Percentiles rank a stretch among this genome's conserved stretches.
These are phyloP conservation scores for Collybia sordida DNA, from an alignment of 768 basidiomycete species.

Conservation along the genomic window DNA sequence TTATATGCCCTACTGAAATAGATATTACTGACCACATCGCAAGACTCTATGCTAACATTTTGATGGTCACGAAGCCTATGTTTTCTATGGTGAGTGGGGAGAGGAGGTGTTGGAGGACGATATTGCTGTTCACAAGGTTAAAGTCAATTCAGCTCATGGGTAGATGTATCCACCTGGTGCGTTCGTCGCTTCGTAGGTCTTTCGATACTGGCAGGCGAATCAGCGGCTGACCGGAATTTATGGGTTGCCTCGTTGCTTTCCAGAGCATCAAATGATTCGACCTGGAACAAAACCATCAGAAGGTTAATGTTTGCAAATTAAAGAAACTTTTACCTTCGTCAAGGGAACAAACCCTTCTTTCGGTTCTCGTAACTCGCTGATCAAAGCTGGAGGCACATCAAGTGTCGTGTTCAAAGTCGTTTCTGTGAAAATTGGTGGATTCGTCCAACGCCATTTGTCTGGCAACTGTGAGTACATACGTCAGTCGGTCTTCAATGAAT, in stretches of 20 bases:
- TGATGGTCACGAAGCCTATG: conserved; percentile 23
- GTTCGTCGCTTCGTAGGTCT: conserved; percentile 18
- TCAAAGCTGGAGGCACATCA: conserved; percentile 1
- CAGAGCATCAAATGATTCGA: too few species aligned
- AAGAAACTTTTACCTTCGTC: not conserved
- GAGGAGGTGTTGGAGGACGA: conserved; percentile 60
- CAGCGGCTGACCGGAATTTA: conserved; percentile 2
- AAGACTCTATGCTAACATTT: not conserved
- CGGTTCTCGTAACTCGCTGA: not conserved
- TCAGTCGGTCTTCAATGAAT: not conserved
- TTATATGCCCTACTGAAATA: too few species aligned
- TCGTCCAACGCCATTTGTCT: conserved; percentile 32
- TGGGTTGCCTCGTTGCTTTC: too few species aligned
- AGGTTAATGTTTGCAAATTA: too few species aligned
- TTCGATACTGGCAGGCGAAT: conserved; percentile 3
- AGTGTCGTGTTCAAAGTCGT: not conserved
- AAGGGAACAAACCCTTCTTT: not conserved
- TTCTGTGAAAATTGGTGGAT: conserved; percentile 16
- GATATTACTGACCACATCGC: conserved; percentile 2
- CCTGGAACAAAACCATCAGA: too few species aligned
- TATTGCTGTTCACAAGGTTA: conserved; percentile 36
- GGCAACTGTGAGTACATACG: conserved; percentile 24
- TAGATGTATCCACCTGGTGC: conserved; percentile 17
- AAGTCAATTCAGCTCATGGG: not conserved
- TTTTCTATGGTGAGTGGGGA: conserved; percentile 35